Conservation (phyloP, 371 early-diverging fungal species). For the Sporodiniella umbellata region DNA sequence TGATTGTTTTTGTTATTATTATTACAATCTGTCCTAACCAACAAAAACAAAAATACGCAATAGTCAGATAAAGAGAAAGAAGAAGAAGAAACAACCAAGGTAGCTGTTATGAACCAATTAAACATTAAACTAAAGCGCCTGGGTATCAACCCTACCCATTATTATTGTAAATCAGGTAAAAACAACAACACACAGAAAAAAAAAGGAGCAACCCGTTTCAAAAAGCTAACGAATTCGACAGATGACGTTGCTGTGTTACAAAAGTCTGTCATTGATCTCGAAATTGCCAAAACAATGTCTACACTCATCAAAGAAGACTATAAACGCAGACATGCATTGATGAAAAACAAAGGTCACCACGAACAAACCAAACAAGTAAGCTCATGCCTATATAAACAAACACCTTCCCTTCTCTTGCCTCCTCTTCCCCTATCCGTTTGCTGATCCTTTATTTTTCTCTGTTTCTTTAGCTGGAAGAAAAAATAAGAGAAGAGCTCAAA, state of each 20-base stretch:
- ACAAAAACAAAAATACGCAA: no score
- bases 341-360: slow-evolving; percentile 22
- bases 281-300: slow-evolving; percentile 18
- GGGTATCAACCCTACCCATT: not conserved
- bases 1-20: no score
- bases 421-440: no score
- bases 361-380: slow-evolving; percentile 31
- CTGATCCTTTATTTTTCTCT: no score
- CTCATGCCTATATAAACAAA: no score
- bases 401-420: no score
- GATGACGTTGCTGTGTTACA: slow-evolving; percentile 14
- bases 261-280: slow-evolving; percentile 15
- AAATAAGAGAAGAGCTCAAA: no score
- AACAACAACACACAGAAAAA: no score
- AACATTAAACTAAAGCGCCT: not conserved
- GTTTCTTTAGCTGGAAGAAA: no score
- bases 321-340: slow-evolving; percentile 28
- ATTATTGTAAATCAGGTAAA: not conserved
- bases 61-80: no score
- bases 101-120: not conserved
- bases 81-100: not conserved
- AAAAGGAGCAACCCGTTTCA: no score
- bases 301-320: slow-evolving; percentile 11
- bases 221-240: slow-evolving; percentile 1
- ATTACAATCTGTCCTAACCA: no score